These are phyloP conservation scores for Leptosphaerulina australis DNA, from an alignment of 2,329 filamentous ascomycete genomes.

Conservation along the genomic window DNA sequence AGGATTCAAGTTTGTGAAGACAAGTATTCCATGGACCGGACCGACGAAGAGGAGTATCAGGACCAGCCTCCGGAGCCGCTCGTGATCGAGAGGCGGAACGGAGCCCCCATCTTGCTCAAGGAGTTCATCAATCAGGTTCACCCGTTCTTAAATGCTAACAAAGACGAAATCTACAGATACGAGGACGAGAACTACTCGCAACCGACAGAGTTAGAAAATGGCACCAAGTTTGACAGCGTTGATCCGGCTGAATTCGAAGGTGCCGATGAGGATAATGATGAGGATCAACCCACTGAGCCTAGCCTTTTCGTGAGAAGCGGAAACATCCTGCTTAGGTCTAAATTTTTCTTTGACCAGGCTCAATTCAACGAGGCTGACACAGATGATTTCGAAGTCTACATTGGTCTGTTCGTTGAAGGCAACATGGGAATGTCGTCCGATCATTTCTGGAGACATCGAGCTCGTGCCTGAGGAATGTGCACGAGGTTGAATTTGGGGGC, in stretches of 20 bases:
- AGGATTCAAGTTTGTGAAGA: background rate
- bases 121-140: conserved; percentile 20
- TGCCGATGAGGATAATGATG: background rate
- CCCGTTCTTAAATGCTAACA: conserved; percentile 6
- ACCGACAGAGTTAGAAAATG: conserved; percentile 2
- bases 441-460: no score
- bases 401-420: background rate
- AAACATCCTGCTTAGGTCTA: conserved; percentile 2
- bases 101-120: conserved; percentile 3
- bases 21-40: conserved; percentile 6
- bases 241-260: background rate
- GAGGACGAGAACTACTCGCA: conserved; percentile 10
- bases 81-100: conserved; percentile 13
- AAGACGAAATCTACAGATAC: conserved; percentile 10
- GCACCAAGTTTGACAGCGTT: conserved; percentile 1
- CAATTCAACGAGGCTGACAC: conserved; percentile 1
- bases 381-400: background rate
- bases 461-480: no score
- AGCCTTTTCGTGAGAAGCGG: conserved; percentile 7
- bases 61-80: conserved; percentile 13
- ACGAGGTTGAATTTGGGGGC: no score
- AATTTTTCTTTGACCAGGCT: conserved; percentile 9
- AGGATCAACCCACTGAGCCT: background rate
- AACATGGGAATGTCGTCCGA: background rate
- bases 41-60: background rate